Base-by-base conservation (phyloP, 805 yeast species). In the Kuraishia hungarica region DNA sequence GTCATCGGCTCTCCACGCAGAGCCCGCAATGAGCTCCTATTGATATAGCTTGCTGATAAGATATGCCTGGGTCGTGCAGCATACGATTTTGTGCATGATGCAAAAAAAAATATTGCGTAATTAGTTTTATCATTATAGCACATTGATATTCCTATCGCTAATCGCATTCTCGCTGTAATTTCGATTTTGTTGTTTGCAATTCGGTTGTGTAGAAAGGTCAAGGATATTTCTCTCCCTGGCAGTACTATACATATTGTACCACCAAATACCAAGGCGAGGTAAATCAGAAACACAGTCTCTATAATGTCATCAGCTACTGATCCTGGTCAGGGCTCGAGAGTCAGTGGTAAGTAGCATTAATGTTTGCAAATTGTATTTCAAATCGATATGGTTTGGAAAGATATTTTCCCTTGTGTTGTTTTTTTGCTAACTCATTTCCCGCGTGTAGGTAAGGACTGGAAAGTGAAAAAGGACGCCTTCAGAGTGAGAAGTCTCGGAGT, bases 361-460 rank as follows among this genome's bases (percentile, higher is more conserved):
- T n/a, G n/a, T n/a, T n/a, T n/a, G n/a, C n/a, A n/a, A n/a, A n/a
- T n/a, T n/a, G n/a, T n/a, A n/a, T n/a, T n/a, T n/a, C n/a, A 26
- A 26, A 26, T 10, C 29, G 29, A 26, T 26, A 6, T 10, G 10
- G 10, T 26, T 26, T 26, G 10, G 10, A 26, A 26, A 26, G 10
- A 26, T 6, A 26, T 26, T 6, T 26, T 26, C 29, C 29, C 29
- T 26, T 47, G 6, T 47, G 22, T 11, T 11, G 23, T 4, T 11
- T 5, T n/a, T 47, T 15, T 47, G 13, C 13, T 47, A 23, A 21
- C 22, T n/a, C 49, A 15, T 51, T 39, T 39, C 26, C 19, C 10
- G 29, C 8, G 10, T 10, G 39, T n/a, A 64, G 90, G 90, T 46
- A 87, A 87, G 65, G 74, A 78, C 48, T 88, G 92, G 92, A 88